Base-by-base conservation (phyloP, 352 stramenopile genomes). In the Pythium chondricola region DNA sequence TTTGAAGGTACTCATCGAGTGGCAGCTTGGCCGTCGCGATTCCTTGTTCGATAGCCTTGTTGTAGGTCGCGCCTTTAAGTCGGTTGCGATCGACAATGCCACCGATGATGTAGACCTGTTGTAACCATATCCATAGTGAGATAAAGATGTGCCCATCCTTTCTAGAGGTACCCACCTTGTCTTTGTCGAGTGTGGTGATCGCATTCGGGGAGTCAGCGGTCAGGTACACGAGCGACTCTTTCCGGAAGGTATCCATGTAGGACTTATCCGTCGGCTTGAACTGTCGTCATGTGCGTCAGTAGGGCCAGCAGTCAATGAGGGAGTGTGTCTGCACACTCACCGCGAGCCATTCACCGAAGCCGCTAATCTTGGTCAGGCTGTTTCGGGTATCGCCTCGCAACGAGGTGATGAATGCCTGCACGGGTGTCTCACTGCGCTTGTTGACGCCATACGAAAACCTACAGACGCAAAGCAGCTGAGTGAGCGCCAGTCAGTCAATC, bases 21-120 rank as follows among this genome's bases (percentile, higher is more conserved):
- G 93, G 92, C 14, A 98, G 65, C 52, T 93, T 95, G 24, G 87
- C 93, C 8, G 90, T 97, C 40, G 73, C 66, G 58, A 98, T 93
- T n/a, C 78, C 84, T 29, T 97, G 77, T 43, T 78, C 58, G 29
- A 92, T 42, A 4, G 95, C 95, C 57, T 97, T 95, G 42, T 97
- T 65, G 48, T 97, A 95, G 11, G 95, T 95, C 17, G 83, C 79
- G 9, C 82, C 72, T 59, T 97, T 98, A n/a, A 97, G 75, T n/a
- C 95, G 83, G 64, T 98, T 98, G 43, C 95, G 77, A 71, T 98
- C 95, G 21, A 98, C 95, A 63, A 98, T 98, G 18, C 95, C 95
- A 16, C 95, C 95, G 61, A 98, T 98, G 36, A 98, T 90, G 65
- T 98, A 98, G 22, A 96, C 82, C 72, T 84, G 29, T 33, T 13